Conservation (phyloP, 192 early-diverging fungal genomes). For the Coemansia sp. region DNA sequence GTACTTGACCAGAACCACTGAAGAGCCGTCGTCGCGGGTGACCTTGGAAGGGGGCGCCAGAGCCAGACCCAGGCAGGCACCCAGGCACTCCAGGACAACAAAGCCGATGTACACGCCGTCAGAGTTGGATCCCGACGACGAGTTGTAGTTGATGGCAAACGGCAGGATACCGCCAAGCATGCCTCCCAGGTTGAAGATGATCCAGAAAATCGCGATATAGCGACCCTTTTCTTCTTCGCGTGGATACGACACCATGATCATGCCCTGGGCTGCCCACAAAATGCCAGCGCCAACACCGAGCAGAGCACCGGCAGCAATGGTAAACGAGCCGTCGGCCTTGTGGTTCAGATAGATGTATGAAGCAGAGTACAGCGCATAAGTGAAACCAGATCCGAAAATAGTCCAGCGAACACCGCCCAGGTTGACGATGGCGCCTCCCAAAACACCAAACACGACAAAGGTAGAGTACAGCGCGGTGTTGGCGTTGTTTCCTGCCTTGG, state of each 20-base stretch:
- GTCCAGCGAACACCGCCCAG: slow-evolving; percentile 66
- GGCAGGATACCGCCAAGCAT: slow-evolving; percentile 69
- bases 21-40: slow-evolving; percentile 61
- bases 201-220: slow-evolving; percentile 80
- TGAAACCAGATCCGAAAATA: slow-evolving; percentile 61
- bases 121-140: slow-evolving; percentile 39
- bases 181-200: slow-evolving; percentile 76
- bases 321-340: slow-evolving; percentile 57
- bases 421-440: slow-evolving; percentile 71
- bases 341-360: slow-evolving; percentile 64
- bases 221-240: slow-evolving; percentile 69
- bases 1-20: slow-evolving; percentile 63
- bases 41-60: slow-evolving; percentile 62
- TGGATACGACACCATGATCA: slow-evolving; percentile 81
- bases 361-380: slow-evolving; percentile 68
- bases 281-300: slow-evolving; percentile 78
- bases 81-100: slow-evolving; percentile 66
- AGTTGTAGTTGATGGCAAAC: slow-evolving; percentile 61
- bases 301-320: slow-evolving; percentile 67
- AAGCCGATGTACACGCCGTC: slow-evolving; percentile 72
- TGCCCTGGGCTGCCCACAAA: slow-evolving; percentile 66
- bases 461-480: slow-evolving; percentile 68
- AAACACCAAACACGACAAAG: slow-evolving; percentile 69
- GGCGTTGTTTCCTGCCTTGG: slow-evolving; percentile 61
- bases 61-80: slow-evolving; percentile 56